phyloP scores from a whole-genome alignment of 2,329 filamentous ascomycete genomes.

The Microdochium paspali region DNA sequence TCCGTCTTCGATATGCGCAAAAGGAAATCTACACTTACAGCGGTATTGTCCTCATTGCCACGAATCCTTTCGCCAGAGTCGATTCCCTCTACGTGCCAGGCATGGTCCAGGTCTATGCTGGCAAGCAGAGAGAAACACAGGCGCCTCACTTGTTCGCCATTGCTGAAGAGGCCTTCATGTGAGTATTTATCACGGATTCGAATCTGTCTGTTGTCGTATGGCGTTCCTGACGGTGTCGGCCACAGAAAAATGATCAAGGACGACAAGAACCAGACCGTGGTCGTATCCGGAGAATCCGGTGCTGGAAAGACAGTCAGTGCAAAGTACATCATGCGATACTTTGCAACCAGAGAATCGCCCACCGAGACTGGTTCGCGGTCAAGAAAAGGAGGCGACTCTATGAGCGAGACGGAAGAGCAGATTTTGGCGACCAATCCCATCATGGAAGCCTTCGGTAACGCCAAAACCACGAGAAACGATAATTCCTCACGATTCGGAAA shows the following conservation, averaged over 20 bases:
- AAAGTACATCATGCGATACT: conserved; percentile 99
- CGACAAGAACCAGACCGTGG: conserved; percentile 92
- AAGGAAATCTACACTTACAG: conserved; percentile 99
- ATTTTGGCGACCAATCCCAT: conserved; percentile 98
- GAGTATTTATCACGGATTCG: conserved; percentile 25
- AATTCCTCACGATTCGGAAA: conserved; percentile 99
- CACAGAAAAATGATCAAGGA: conserved; percentile 91
- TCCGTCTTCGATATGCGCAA: conserved; percentile 91
- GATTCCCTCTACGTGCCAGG: conserved; percentile 97
- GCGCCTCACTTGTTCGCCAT: conserved; percentile 98
- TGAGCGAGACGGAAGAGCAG: conserved; percentile 98
- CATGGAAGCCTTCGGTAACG: conserved; percentile 99
- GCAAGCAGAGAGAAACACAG: conserved; percentile 91
- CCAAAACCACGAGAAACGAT: conserved; percentile 98
- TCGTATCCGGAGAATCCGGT: conserved; percentile 98
- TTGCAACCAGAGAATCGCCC: conserved; percentile 91
- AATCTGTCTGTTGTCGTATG: neutral
- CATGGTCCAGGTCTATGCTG: conserved; percentile 99
- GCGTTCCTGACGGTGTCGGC: conserved; percentile 23
- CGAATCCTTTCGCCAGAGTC: conserved; percentile 94
- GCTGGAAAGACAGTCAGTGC: conserved; percentile 98
- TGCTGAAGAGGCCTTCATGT: conserved; percentile 97
- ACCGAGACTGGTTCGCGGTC: conserved; percentile 71
- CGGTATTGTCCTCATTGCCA: conserved; percentile 95
- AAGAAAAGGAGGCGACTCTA: conserved; percentile 67